Evolutionary conservation across 306 rosid genomes (phyloP).

Genomic region (Sphenostylis stenocarpa): DNA sequence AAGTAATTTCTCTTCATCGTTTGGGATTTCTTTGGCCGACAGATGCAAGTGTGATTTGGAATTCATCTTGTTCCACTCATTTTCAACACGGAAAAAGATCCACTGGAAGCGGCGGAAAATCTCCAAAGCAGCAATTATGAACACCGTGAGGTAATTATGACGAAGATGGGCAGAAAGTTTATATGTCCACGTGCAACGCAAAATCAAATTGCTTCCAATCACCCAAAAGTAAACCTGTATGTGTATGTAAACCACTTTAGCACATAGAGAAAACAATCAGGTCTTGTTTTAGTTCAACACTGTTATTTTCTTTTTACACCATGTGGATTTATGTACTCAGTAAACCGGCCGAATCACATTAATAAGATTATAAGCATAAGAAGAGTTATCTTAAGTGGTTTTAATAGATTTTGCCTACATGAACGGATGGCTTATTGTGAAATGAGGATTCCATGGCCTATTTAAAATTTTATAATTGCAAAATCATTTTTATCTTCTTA

Average conservation of each 20-base stretch:
- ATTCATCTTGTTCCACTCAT: constrained; percentile 84
- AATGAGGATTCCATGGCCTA: background rate
- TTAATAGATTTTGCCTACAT: background rate
- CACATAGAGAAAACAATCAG: constrained; percentile 17
- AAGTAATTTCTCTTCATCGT: constrained; percentile 72
- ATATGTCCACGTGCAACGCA: constrained; percentile 99
- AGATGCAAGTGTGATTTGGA: constrained; percentile 66
- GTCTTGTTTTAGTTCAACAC: constrained; percentile 11
- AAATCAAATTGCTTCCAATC: constrained; percentile 80
- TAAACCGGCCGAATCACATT: background rate
- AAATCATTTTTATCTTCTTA: background rate
- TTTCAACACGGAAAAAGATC: constrained; percentile 96
- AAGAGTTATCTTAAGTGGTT: background rate
- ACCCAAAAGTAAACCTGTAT: constrained; percentile 94
- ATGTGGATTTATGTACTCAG: constrained; percentile 4
- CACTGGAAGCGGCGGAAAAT: constrained; percentile 98
- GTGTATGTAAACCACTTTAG: constrained; percentile 20
- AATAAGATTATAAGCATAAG: background rate
- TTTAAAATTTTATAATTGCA: background rate
- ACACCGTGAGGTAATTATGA: constrained; percentile 87
- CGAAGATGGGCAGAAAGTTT: constrained; percentile 99
- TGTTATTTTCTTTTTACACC: background rate
- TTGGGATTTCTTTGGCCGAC: constrained; percentile 55
- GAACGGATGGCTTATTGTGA: background rate
- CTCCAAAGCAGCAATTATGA: constrained; percentile 79